Base-by-base conservation (phyloP, 208 protist genomes). In the Acanthamoeba lenticulata region DNA sequence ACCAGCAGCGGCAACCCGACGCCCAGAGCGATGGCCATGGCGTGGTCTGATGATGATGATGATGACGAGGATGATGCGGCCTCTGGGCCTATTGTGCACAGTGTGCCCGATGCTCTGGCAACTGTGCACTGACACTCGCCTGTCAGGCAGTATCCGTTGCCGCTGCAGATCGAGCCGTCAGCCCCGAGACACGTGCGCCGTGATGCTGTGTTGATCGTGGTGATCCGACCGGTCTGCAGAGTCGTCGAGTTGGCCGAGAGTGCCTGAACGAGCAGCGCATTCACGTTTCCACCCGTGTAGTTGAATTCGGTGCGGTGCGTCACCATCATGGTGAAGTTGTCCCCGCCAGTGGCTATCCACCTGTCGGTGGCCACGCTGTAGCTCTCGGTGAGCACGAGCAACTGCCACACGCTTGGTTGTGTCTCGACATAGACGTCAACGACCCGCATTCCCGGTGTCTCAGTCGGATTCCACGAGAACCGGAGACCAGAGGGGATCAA, bases 61-160 rank as follows among this genome's bases (percentile, higher is more conserved):
- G n/a, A n/a, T 11, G 15, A 27, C 52, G 52, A 60, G 57, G 57
- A 6, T 0, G 57, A 67, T 2, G 57, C 57, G 11, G 69, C 34
- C 67, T 77, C 32, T 2, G 67, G 6, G 45, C 36, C 44, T 17
- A 85, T 38, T 3, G 9, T 40, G 21, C 86, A 92, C 36, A 92
- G 24, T 9, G 2, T 11, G 27, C 55, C 86, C 24, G 62, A 67
- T 3, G 86, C 86, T 0, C 57, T 55, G 24, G 52, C 27, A 3
- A 24, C 42, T 5, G 86, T 92, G 62, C 86, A 92, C 52, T 47
- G 40, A n/a, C 86, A 92, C 5, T 9, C 62, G 52, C 86, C 86
- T 7, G 74, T 5, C 24, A 29, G 27, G 47, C 81, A 90, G n/a
- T 65, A 15, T 9, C 81, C 81, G 55, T 55, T 62, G 44, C 81